Evolutionary conservation across 2,329 filamentous ascomycete genomes (phyloP).

Genomic region (Epichloe uncinata): DNA sequence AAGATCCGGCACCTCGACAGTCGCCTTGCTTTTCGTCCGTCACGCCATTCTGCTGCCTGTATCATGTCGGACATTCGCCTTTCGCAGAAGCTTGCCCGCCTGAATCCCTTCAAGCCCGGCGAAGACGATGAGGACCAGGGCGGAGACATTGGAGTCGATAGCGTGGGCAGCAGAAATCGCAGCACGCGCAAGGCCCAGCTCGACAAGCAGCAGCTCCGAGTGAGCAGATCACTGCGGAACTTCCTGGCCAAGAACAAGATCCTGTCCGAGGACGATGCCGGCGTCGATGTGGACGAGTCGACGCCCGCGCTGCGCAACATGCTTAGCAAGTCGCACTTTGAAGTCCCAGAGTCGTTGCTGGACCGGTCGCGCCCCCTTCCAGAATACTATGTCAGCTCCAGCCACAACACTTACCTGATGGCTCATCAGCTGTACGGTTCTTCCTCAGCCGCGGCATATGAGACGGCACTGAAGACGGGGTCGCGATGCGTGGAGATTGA

Average conservation of each 20-base stretch:
- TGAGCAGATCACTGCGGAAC: slow-evolving; percentile 43
- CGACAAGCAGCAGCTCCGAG: slow-evolving; percentile 39
- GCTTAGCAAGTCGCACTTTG: slow-evolving; percentile 42
- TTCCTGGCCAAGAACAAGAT: slow-evolving; percentile 41
- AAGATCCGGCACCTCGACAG: no score
- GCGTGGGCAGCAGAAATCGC: slow-evolving; percentile 47
- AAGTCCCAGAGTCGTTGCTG: slow-evolving; percentile 38
- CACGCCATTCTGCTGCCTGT: not conserved
- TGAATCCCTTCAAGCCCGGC: slow-evolving; percentile 19
- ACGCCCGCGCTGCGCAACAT: slow-evolving; percentile 34
- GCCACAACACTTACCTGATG: slow-evolving; percentile 60
- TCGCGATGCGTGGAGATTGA: slow-evolving; percentile 62
- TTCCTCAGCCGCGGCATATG: slow-evolving; percentile 49
- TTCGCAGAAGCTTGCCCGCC: slow-evolving; percentile 13
- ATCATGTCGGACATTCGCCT: slow-evolving; percentile 15
- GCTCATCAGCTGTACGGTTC: slow-evolving; percentile 56
- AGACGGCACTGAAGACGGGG: slow-evolving; percentile 46
- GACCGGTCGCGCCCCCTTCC: slow-evolving; percentile 48
- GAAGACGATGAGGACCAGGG: slow-evolving; percentile 22
- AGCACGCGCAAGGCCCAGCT: slow-evolving; percentile 33
- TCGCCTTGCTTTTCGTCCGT: no score
- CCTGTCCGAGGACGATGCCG: slow-evolving; percentile 34
- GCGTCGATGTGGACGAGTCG: slow-evolving; percentile 26
- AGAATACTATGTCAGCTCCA: slow-evolving; percentile 60
- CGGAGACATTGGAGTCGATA: slow-evolving; percentile 21